These are phyloP conservation scores for Claviceps sp. DNA, from an alignment of 2,329 filamentous ascomycete species.

Conservation along the genomic window DNA sequence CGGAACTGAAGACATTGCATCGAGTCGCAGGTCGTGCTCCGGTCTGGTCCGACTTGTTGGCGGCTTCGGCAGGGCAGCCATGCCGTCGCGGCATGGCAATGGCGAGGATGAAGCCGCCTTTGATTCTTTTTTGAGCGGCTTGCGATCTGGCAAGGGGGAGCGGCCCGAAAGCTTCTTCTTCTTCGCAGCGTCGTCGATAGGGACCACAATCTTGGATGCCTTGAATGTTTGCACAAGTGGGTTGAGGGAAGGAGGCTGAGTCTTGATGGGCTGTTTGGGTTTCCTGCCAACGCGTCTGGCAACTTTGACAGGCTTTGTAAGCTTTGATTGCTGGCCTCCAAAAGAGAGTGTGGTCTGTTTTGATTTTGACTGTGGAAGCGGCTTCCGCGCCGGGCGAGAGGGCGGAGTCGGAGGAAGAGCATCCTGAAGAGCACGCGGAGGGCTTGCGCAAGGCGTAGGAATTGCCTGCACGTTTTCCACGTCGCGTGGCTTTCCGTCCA, in stretches of 20 bases:
- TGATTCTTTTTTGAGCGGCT: background rate
- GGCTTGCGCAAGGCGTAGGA: slow-evolving; percentile 44
- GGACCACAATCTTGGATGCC: slow-evolving; percentile 24
- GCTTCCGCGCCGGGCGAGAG: slow-evolving; percentile 32
- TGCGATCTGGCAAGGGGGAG: slow-evolving; percentile 4
- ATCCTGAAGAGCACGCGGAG: slow-evolving; percentile 25
- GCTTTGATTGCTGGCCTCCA: slow-evolving; percentile 10
- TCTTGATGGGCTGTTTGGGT: slow-evolving; percentile 20
- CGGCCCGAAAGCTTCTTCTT: slow-evolving; percentile 11
- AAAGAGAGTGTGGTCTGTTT: slow-evolving; percentile 42
- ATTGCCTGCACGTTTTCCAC: slow-evolving; percentile 35
- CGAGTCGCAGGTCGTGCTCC: slow-evolving; percentile 1
- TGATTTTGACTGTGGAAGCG: slow-evolving; percentile 27
- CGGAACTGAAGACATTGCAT: slow-evolving; percentile 29
- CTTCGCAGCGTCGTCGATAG: slow-evolving; percentile 4
- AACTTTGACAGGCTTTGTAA: slow-evolving; percentile 10
- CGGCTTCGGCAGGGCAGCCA: slow-evolving; percentile 4
- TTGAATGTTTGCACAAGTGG: slow-evolving; percentile 30
- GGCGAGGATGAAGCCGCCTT: background rate
- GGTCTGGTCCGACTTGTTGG: slow-evolving; percentile 8
- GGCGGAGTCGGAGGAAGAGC: slow-evolving; percentile 17
- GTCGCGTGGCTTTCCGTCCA: slow-evolving; percentile 24
- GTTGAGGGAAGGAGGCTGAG: slow-evolving; percentile 25
- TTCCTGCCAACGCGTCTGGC: slow-evolving; percentile 20
- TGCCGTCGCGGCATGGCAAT: background rate